These are phyloP conservation scores for Exophiala xenobiotica DNA, from an alignment of 2,329 filamentous ascomycete genomes.

Conservation along the genomic window DNA sequence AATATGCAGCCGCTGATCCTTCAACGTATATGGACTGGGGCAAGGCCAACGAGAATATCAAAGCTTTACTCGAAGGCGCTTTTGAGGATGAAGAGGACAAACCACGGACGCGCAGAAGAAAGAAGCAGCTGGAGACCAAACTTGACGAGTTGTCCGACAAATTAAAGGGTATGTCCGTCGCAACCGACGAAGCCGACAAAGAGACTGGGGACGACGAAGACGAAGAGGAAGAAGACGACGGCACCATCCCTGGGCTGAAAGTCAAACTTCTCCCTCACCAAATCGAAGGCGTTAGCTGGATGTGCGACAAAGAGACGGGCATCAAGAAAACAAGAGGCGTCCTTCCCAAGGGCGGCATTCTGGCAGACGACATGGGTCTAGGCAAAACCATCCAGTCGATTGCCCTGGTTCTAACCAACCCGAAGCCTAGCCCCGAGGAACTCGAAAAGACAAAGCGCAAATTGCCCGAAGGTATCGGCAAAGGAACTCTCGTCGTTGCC, in stretches of 20 bases:
- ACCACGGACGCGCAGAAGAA: slow-evolving; percentile 39
- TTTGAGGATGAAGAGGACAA: slow-evolving; percentile 51
- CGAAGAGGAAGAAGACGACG: slow-evolving; percentile 59
- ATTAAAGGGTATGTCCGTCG: slow-evolving; percentile 43
- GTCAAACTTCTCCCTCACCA: slow-evolving; percentile 92
- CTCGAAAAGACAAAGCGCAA: slow-evolving; percentile 56
- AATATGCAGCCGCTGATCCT: slow-evolving; percentile 56
- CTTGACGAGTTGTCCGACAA: slow-evolving; percentile 45
- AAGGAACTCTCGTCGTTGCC: slow-evolving; percentile 85
- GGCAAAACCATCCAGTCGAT: slow-evolving; percentile 96
- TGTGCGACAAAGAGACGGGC: slow-evolving; percentile 87
- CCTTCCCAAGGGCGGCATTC: slow-evolving; percentile 86
- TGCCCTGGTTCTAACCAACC: slow-evolving; percentile 79
- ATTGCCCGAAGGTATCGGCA: slow-evolving; percentile 67
- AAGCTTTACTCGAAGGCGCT: slow-evolving; percentile 51
- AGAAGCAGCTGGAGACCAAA: slow-evolving; percentile 41
- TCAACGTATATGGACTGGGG: slow-evolving; percentile 50
- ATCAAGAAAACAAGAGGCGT: slow-evolving; percentile 74
- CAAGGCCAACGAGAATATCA: slow-evolving; percentile 54
- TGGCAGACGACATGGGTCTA: slow-evolving; percentile 93
- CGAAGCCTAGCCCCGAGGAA: slow-evolving; percentile 59
- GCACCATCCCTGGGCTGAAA: slow-evolving; percentile 73
- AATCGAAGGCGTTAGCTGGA: slow-evolving; percentile 90
- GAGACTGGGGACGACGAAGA: slow-evolving; percentile 57
- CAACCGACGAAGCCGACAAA: slow-evolving; percentile 39